These are phyloP conservation scores for Amanita fuliginea DNA, from an alignment of 768 basidiomycete genomes.

Conservation along the genomic window DNA sequence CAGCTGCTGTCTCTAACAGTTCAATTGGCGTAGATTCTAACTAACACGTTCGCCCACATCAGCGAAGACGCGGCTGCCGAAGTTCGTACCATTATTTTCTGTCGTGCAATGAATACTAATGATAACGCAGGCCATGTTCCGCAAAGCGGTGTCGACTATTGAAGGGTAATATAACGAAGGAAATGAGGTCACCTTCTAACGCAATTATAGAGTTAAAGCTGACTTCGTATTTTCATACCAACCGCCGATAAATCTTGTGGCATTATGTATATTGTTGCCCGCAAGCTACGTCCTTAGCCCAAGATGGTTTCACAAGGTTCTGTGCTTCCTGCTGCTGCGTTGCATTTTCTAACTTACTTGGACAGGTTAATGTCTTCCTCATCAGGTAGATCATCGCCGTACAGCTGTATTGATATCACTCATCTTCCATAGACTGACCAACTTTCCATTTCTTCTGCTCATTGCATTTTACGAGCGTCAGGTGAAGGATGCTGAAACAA, in stretches of 20 bases:
- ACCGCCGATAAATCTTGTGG: conserved; percentile 84
- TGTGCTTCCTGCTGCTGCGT: conserved; percentile 4
- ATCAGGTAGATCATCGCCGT: conserved; percentile 43
- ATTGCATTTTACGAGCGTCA: conserved; percentile 87
- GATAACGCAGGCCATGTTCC: conserved; percentile 72
- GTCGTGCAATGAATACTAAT: conserved; percentile 4
- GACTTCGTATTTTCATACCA: conserved; percentile 93
- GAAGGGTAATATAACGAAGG: conserved; percentile 54
- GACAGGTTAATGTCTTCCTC: conserved; percentile 77
- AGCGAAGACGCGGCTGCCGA: conserved; percentile 91
- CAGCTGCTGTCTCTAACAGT: background rate
- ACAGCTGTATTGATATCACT: background rate
- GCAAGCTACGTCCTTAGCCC: conserved; percentile 77
- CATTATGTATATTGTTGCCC: conserved; percentile 80
- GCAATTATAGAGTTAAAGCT: conserved; percentile 53
- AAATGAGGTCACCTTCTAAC: background rate
- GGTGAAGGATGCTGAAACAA: conserved; percentile 53
- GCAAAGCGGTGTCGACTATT: conserved; percentile 86
- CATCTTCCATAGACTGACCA: conserved; percentile 44
- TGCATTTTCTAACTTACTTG: conserved; percentile 7
- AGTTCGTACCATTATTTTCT: conserved; percentile 25
- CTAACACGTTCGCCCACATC: conserved; percentile 90
- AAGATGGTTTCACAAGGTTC: conserved; percentile 96
- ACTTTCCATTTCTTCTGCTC: conserved; percentile 70
- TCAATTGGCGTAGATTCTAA: conserved; percentile 55